These are phyloP conservation scores for Mycogone perniciosa DNA, from an alignment of 2,329 filamentous ascomycete species.

Conservation along the genomic window DNA sequence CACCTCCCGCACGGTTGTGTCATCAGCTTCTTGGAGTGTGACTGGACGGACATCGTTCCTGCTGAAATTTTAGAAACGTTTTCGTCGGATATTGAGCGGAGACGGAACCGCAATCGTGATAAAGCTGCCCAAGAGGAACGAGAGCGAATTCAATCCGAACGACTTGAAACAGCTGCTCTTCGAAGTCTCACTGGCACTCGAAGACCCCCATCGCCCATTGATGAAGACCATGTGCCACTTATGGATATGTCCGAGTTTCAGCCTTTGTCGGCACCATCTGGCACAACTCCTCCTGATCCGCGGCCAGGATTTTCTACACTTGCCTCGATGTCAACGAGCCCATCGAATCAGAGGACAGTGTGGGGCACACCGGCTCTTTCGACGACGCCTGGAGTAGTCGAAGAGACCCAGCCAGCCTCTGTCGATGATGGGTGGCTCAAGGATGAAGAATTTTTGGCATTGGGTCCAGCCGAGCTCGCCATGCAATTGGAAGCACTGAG, in stretches of 20 bases:
- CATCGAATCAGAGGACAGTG: constrained; percentile 69
- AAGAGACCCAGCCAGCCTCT: constrained; percentile 22
- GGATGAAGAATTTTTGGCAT: constrained; percentile 59
- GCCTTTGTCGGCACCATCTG: constrained; percentile 47
- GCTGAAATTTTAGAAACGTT: constrained; percentile 70
- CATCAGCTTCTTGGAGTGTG: constrained; percentile 85
- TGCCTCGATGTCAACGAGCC: constrained; percentile 75
- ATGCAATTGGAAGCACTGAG: constrained; percentile 52
- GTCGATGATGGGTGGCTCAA: constrained; percentile 79
- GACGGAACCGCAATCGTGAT: constrained; percentile 71
- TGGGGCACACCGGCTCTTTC: constrained; percentile 80
- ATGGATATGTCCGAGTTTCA: constrained; percentile 59
- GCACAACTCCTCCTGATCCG: constrained; percentile 50
- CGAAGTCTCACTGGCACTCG: constrained; percentile 42
- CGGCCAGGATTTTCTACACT: constrained; percentile 60
- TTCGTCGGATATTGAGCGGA: constrained; percentile 65
- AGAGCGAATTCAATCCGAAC: constrained; percentile 74
- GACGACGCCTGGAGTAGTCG: constrained; percentile 48
- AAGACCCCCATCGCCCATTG: constrained; percentile 30
- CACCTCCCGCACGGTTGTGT: constrained; percentile 89
- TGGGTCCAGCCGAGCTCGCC: constrained; percentile 54
- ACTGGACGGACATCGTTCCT: constrained; percentile 86
- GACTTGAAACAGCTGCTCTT: constrained; percentile 65
- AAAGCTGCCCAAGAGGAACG: constrained; percentile 84
- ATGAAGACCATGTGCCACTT: constrained; percentile 32